Base-by-base conservation (phyloP, 192 early-diverging fungal species). In the Coemansia sp. region DNA sequence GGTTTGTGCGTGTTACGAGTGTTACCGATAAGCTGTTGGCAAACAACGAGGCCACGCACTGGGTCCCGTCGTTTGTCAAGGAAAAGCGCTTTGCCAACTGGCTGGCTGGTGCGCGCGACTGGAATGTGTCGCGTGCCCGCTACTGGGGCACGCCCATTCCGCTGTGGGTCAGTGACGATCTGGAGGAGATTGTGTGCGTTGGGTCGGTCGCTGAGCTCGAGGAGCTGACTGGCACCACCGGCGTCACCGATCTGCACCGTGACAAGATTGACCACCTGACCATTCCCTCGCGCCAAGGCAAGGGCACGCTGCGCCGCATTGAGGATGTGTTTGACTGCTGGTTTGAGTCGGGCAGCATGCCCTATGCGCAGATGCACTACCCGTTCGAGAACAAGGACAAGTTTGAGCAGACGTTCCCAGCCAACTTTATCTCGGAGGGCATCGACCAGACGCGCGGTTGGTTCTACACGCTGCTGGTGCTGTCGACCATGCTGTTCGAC, bases 121-220 rank as follows among this genome's bases (percentile, higher is more conserved):
- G 97, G 97, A 93, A 94, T 63, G 84, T 99, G 54, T 98, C 95
- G 28, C 91, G 97, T 64, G 94, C 90, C 73, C 89, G 97, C 58
- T 99, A 92, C 86, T 99, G 97, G 97, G 97, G 97, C 63, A 99
- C 97, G n/a, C 97, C 97, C 47, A 95, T 99, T 51, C 97, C 97
- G 25, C 76, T 99, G 43, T 99, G 97, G 97, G 89, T 86, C 62
- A 94, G 88, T 70, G 95, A 94, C 8, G 97, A 99, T 71, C 87
- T 86, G 47, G 75, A 89, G 57, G 95, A 97, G 64, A 65, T 86
- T 58, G 86, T 95, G 28, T 94, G 89, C 67, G 69, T 99, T 60
- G 95, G 95, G 31, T 97, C 95, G 6, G 81, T 99, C 38, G 84
- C 80, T 47, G 95, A 99, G 78, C 82, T 99, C 33, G 87, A 91